Base-by-base conservation (phyloP, 148 eudicot genomes). In the Amaranthus palmeri region DNA sequence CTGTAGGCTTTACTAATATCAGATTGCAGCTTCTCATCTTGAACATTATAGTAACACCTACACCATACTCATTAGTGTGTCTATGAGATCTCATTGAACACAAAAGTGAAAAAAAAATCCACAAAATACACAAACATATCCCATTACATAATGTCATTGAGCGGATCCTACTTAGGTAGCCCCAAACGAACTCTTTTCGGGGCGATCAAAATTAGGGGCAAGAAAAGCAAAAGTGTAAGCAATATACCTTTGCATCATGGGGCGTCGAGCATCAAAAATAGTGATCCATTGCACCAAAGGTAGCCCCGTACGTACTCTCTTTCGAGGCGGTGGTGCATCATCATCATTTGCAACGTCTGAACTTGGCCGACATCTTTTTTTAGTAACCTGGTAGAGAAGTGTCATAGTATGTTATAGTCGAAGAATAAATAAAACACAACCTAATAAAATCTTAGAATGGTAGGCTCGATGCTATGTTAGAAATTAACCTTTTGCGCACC, bases 221-320 rank as follows among this genome's bases (percentile, higher is more conserved):
- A 62, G 17, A 62, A 42, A 12, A 42, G 17, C 45, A 43, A 62
- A 65, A 17, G 18, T 8, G 40, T 36, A 15, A 25, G 1, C n/a
- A 45, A 75, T 54, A 77, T 68, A 86, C 97, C 97, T 85, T 82
- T 93, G 98, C 80, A 91, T 93, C 97, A 93, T 87, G 18, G 97
- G 96, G 46, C 91, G 80, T 9, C 87, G 91, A 76, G 98, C 90
- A 83, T 86, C 92, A 67, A 91, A 91, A 67, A 91, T 71, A 70
- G 91, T 89, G 68, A 93, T 86, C 98, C 98, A 93, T 75, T 95
- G 98, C 54, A 91, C 85, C 46, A 96, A 97, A 80, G 96, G 97
- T 85, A 81, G 84, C 60, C 96, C 96, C 86, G 88, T 83, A 5
- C 97, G 85, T 14, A 85, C 82, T 80, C 86, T 95, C 84, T 91